Percentiles rank a stretch among this genome's conserved stretches.
These are phyloP conservation scores for Botryotinia convoluta DNA, from an alignment of 2,329 filamentous ascomycete genomes.

Conservation along the genomic window DNA sequence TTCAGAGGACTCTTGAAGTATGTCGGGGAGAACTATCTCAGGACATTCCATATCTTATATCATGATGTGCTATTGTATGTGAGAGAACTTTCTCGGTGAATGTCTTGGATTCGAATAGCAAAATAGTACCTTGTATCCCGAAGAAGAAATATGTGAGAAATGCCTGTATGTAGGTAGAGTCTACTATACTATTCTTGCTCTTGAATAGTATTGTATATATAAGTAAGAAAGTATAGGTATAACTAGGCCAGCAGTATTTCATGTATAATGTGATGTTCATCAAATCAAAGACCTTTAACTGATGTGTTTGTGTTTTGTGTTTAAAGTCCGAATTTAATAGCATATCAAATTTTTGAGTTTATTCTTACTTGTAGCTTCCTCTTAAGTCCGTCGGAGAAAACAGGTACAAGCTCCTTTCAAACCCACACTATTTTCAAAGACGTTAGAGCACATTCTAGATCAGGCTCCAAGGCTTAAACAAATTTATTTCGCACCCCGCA, in stretches of 20 bases:
- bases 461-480: conserved; percentile 10
- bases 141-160: background rate
- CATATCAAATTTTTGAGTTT: background rate
- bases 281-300: background rate
- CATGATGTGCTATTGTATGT: background rate
- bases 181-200: background rate
- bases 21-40: background rate
- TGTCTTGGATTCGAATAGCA: background rate
- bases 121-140: background rate
- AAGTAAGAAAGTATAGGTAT: background rate
- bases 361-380: background rate
- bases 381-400: conserved; percentile 17
- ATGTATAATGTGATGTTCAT: background rate
- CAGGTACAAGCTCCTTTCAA: background rate
- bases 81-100: background rate
- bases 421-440: background rate
- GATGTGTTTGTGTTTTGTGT: background rate
- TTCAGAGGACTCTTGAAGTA: background rate
- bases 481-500: conserved; percentile 20
- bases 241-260: background rate
- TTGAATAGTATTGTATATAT: background rate
- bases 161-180: background rate
- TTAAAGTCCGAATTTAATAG: background rate
- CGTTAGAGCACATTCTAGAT: background rate
- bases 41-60: background rate